A percentile compares a stretch with the other conserved stretches of the same genome.
phyloP scores from a whole-genome alignment of 2,329 filamentous ascomycete species.

The Juglanconis oblonga region DNA sequence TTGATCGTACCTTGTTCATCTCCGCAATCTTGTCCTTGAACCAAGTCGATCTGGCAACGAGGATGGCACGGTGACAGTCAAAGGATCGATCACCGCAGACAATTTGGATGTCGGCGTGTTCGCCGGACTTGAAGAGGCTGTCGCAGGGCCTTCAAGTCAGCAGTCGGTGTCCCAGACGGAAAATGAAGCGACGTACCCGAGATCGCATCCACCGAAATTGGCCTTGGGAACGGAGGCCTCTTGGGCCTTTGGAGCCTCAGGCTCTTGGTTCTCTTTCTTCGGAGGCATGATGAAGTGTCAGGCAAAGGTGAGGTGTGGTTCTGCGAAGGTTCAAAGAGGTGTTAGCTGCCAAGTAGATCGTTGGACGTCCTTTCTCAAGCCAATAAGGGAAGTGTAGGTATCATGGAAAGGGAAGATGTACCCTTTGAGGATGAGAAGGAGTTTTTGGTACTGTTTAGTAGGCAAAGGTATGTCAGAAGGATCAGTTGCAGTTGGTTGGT shows the following conservation, averaged over 20 bases:
- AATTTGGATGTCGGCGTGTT: neutral
- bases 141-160: neutral
- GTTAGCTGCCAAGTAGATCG: no score
- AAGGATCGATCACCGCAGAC: neutral
- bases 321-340: no score
- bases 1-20: neutral
- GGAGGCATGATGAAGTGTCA: neutral
- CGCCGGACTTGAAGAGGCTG: conserved; percentile 1
- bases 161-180: neutral
- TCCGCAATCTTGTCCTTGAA: neutral
- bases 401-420: no score
- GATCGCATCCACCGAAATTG: neutral
- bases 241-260: neutral
- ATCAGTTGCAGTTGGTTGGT: no score
- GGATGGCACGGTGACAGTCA: conserved; percentile 2
- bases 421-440: no score
- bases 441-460: no score
- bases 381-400: no score
- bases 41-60: neutral
- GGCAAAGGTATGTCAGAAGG: no score
- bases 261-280: neutral
- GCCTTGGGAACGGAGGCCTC: neutral
- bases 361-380: no score
- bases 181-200: neutral
- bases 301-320: no score